Base-by-base conservation (phyloP, 805 yeast genomes). In the Kregervanrija pseudodelftensis region DNA sequence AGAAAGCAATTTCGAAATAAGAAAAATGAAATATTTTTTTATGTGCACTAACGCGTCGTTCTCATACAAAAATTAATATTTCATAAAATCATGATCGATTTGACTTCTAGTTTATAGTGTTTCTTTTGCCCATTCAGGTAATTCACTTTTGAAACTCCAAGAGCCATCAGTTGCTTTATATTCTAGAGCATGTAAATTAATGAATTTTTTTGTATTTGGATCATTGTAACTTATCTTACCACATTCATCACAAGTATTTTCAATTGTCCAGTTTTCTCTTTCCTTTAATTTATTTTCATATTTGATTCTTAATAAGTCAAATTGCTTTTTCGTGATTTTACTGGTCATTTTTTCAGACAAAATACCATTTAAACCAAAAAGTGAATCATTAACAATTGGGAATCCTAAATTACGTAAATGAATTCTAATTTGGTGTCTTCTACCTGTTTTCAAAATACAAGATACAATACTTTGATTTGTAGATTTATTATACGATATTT, bases 401-500 rank as follows among this genome's bases (percentile, higher is more conserved):
- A 50, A 53, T 0, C 70, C 72, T 43, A 73, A 42, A 47, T 72
- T 70, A 13, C 77, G 57, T 11, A 76, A 54, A 56, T 76, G 81
- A 11, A 76, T 73, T 13, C 81, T 61, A 14, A 76, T 72, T 52
- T 76, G 81, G 58, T 76, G 81, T 65, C 66, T 72, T 41, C 70
- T 65, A 0, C 81, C 81, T 0, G 77, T 67, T 8, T 65, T 44
- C 1, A 79, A 76, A 30, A 52, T 51, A 47, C 79, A 74, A 40
- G 52, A 37, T 1, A 76, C 73, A 0, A 74, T 51, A 47, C 75
- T 70, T 44, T 72, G 45, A 32, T 61, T 46, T 3, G 48, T 33
- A 3, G 49, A 43, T 2, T 40, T 17, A 46, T 57, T 55, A 47
- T 71, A 73, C 10, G 37, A 15, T 0, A 58, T 7, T 13, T 45